Conservation (phyloP, 2,329 filamentous ascomycete genomes). For the Colletotrichum caudatum region DNA sequence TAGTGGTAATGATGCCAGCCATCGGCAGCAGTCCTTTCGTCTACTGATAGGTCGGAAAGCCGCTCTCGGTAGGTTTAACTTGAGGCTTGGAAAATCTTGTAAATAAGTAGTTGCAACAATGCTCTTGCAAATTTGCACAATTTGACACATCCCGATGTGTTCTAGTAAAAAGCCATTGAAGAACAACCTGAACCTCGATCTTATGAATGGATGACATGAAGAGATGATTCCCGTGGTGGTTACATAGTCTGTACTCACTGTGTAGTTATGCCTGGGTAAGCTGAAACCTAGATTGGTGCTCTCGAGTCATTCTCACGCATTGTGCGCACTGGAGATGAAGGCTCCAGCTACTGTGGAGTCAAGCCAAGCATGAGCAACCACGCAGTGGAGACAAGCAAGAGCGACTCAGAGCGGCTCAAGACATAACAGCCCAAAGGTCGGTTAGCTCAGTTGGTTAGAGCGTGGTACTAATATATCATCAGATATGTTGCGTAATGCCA, state of each 20-base stretch:
- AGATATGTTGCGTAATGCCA: slow-evolving; percentile 33
- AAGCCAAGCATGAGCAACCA: not conserved
- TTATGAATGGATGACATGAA: too few relatives aligned
- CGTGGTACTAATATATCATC: slow-evolving; percentile 41
- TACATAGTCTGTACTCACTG: not conserved
- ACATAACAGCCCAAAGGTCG: slow-evolving; percentile 9
- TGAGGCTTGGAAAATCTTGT: not conserved
- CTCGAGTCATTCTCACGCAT: not conserved
- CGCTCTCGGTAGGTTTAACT: too few relatives aligned
- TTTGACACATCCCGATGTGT: too few relatives aligned
- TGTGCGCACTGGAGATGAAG: not conserved
- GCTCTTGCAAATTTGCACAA: not conserved
- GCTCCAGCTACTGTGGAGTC: not conserved
- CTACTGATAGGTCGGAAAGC: not conserved
- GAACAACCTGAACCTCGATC: not conserved
- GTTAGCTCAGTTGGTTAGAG: slow-evolving; percentile 42
- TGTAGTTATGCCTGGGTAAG: not conserved
- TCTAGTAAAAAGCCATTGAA: not conserved
- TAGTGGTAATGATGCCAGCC: too few relatives aligned
- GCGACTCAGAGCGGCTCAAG: accelerated
- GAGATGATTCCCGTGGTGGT: accelerated
- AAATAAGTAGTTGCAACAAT: not conserved
- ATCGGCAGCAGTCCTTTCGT: not conserved
- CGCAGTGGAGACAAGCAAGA: not conserved
- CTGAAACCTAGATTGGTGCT: not conserved